Base-by-base conservation (phyloP, 352 stramenopile genomes). In the Pythium rhizo-oryzae region DNA sequence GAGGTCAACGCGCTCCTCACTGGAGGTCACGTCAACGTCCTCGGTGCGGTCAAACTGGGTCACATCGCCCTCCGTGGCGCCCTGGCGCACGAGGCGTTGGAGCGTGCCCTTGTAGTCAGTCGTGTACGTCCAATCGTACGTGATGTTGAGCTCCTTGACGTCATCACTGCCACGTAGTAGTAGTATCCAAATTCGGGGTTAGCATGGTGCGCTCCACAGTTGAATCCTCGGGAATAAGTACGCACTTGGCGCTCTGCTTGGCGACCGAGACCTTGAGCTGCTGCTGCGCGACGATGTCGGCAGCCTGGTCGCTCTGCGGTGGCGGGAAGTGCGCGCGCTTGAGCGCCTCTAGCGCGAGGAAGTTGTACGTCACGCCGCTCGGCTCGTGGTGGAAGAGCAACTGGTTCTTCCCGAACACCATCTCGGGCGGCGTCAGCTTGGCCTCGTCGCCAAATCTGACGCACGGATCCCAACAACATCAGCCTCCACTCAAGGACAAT, bases 331-430 rank as follows among this genome's bases (percentile, higher is more conserved):
- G 85, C 13, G 84, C 85, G 28, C 85, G 78, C 43, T 90, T 90
- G 24, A 94, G 75, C 59, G 87, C 84, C 55, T 94, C 87, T 11
- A 91, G 73, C 15, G 85, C 84, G 25, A 93, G 59, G 24, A 94
- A 94, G 64, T 87, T 90, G 76, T 91, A 90, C 66, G 77, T 87
- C 39, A 94, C 70, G 25, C 85, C 85, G 21, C 80, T 84, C 1
- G 82, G 72, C 56, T 90, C 79, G 69, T 94, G 87, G 72, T 81
- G 82, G 59, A 94, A 67, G 15, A 93, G 59, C 61, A 94, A 57
- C 63, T 94, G 87, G 67, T 94, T 94, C 62, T 90, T 83, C 56
- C 87, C 87, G 65, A 93, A 94, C 25, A 94, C 87, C 87, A 94
- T 94, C 80, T 94, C 87, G 16, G 87, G 87, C 24, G 86, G 84